Evolutionary conservation across 176 grass and related monocot genomes (phyloP).

Genomic region (Bonia amplexicaulis): DNA sequence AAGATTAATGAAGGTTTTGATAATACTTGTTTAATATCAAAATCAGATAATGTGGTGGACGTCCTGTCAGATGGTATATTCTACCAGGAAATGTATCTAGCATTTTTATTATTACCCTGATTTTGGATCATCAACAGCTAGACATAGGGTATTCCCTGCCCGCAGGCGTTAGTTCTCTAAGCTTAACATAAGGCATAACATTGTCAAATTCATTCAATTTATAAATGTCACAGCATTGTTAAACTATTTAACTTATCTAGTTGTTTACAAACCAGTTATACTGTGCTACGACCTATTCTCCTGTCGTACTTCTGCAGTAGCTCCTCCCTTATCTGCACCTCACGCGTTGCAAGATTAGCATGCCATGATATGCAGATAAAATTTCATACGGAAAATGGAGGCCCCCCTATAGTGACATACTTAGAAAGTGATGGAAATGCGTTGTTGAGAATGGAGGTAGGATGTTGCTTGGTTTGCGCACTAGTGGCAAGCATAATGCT

Average conservation of each 20-base stretch:
- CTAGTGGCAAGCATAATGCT: not conserved
- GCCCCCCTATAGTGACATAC: not conserved
- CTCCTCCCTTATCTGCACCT: not conserved
- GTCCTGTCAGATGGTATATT: not conserved
- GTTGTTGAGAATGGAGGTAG: not conserved
- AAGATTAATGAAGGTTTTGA: not conserved
- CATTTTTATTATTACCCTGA: not conserved
- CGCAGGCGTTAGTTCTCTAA: not conserved
- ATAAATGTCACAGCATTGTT: not conserved
- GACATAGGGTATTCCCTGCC: not conserved
- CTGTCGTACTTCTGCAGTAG: not conserved
- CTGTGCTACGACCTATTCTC: not conserved
- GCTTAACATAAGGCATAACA: not conserved
- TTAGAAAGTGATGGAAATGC: not conserved
- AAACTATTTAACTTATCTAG: not conserved
- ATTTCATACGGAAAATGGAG: not conserved
- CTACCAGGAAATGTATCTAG: not conserved
- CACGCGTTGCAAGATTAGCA: not conserved
- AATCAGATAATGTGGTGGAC: constrained; percentile 17
- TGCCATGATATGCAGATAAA: not conserved
- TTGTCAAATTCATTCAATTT: not conserved
- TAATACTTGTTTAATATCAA: not conserved
- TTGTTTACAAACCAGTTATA: not conserved
- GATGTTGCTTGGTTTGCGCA: not conserved
- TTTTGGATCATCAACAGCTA: not conserved